phyloP scores from a whole-genome alignment of 129 eudicot genomes.

The Artemisia annua region DNA sequence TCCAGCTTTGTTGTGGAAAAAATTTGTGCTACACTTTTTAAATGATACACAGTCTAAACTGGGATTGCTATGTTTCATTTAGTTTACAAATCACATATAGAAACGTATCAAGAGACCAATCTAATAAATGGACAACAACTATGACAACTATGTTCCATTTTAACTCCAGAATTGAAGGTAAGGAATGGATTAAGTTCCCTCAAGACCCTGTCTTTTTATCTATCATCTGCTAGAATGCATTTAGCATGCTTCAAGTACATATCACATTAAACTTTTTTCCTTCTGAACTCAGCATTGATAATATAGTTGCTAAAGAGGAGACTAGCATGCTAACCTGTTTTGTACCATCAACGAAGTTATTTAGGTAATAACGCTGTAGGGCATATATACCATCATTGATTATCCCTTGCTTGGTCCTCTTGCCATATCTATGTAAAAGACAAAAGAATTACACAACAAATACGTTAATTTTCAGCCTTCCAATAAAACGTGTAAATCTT shows the following conservation, averaged over 20 bases:
- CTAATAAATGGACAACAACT: no score
- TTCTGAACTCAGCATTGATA: conserved; percentile 5
- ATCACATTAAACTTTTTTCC: conserved; percentile 6
- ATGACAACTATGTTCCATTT: background rate
- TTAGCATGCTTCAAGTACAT: conserved; percentile 4
- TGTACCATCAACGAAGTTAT: conserved; percentile 88
- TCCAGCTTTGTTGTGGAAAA: no score
- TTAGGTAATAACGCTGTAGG: conserved; percentile 88
- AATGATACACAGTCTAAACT: no score
- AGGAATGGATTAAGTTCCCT: background rate
- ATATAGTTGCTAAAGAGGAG: conserved; percentile 2
- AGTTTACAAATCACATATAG: no score
- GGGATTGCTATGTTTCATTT: no score
- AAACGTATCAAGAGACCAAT: no score
- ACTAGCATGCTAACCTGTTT: conserved; percentile 66
- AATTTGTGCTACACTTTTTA: no score
- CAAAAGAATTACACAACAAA: conserved; percentile 10
- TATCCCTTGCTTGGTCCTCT: conserved; percentile 73
- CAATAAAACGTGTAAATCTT: background rate
- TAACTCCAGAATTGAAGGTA: background rate
- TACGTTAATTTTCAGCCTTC: conserved; percentile 12
- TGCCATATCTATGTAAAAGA: conserved; percentile 60
- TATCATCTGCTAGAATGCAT: conserved; percentile 1
- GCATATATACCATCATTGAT: conserved; percentile 71
- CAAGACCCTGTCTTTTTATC: conserved; percentile 6